These are phyloP conservation scores for Nigrospora osmanthi DNA, from an alignment of 2,329 filamentous ascomycete species.

Conservation along the genomic window DNA sequence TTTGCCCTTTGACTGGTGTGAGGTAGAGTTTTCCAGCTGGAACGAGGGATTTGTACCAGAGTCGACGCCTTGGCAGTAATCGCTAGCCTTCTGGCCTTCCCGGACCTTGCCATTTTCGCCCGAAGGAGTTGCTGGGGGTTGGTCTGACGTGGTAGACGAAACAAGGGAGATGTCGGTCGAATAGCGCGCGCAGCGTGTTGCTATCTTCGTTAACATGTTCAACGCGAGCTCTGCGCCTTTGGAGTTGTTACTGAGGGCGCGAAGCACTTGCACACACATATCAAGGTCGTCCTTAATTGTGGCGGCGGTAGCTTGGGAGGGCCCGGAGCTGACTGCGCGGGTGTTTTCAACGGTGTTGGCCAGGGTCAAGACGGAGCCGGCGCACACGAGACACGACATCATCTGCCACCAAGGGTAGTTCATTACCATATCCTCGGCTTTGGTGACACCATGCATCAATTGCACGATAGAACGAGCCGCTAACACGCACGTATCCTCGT, in stretches of 20 bases:
- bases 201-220: slow-evolving; percentile 42
- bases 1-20: too few species aligned
- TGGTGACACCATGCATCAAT: slow-evolving; percentile 24
- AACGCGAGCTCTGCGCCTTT: slow-evolving; percentile 30
- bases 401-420: slow-evolving; percentile 36
- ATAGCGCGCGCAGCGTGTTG: slow-evolving; percentile 16
- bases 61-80: too few species aligned
- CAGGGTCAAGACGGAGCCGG: slow-evolving; percentile 28
- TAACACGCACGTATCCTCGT: slow-evolving; percentile 21
- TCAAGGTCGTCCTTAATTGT: slow-evolving; percentile 25
- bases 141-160: too few species aligned
- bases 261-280: slow-evolving; percentile 26
- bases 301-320: not conserved
- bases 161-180: too few species aligned
- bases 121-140: too few species aligned
- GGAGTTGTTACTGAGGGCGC: not conserved
- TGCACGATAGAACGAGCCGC: slow-evolving; percentile 26
- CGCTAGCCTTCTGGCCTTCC: too few species aligned
- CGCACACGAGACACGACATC: slow-evolving; percentile 31
- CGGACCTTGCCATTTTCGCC: too few species aligned
- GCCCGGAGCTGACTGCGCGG: not conserved
- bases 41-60: too few species aligned
- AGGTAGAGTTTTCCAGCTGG: too few species aligned
- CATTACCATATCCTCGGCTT: slow-evolving; percentile 25
- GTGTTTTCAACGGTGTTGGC: slow-evolving; percentile 11